Conservation (phyloP, 306 rosid species). For the Corylus heterophylla region DNA sequence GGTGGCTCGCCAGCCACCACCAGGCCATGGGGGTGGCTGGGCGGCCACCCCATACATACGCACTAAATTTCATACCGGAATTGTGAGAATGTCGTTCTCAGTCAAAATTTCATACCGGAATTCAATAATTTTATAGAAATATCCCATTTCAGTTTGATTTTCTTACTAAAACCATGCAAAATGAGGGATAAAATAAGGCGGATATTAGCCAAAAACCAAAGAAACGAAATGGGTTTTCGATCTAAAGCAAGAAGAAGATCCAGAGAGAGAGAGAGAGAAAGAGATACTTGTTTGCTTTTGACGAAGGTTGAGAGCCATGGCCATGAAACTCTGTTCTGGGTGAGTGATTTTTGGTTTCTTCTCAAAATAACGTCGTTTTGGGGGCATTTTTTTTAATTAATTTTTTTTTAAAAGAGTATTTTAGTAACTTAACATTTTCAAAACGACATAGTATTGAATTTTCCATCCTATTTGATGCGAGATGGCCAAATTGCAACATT, state of each 20-base stretch:
- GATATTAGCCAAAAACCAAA: background rate
- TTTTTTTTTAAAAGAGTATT: no score
- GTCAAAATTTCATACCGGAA: background rate
- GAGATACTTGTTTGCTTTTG: slow-evolving; percentile 59
- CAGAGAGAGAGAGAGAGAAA: background rate
- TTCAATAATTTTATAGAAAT: background rate
- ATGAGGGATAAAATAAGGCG: background rate
- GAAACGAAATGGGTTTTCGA: slow-evolving; percentile 11
- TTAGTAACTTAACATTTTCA: no score
- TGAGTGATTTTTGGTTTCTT: slow-evolving; percentile 5
- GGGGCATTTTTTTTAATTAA: no score
- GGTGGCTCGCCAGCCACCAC: no score
- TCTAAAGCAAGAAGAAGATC: slow-evolving; percentile 6
- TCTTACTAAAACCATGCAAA: background rate
- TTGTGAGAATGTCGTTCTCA: background rate
- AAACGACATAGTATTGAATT: no score
- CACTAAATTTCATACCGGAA: background rate
- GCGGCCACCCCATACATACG: background rate
- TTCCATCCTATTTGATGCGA: no score
- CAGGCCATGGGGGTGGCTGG: no score
- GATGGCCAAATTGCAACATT: no score
- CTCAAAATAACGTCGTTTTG: background rate
- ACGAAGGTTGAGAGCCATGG: slow-evolving; percentile 69
- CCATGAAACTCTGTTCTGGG: slow-evolving; percentile 6
- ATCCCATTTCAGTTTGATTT: background rate